These are phyloP conservation scores for Saturnispora bothae DNA, from an alignment of 805 yeast species.

Conservation along the genomic window DNA sequence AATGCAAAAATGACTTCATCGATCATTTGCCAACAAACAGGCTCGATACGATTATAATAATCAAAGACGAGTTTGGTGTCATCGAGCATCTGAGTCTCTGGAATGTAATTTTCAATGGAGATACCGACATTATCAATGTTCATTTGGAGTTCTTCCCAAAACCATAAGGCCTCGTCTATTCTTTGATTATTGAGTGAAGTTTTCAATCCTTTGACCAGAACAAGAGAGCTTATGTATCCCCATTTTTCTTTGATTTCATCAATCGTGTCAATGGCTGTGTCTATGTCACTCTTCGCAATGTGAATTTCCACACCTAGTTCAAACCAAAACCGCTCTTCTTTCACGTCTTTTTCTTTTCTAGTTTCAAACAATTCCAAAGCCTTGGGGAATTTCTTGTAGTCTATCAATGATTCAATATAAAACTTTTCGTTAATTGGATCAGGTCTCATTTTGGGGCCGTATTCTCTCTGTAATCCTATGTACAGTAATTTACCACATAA, in stretches of 20 bases:
- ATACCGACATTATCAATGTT: slow-evolving; percentile 21
- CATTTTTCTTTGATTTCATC: slow-evolving; percentile 20
- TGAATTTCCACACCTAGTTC: slow-evolving; percentile 37
- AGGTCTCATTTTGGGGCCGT: slow-evolving; percentile 29
- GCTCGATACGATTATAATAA: slow-evolving; percentile 22
- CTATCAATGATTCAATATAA: slow-evolving; percentile 35
- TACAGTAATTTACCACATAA: slow-evolving; percentile 36
- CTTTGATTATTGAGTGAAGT: slow-evolving; percentile 23
- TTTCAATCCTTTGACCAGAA: slow-evolving; percentile 27
- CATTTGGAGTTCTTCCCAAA: slow-evolving; percentile 24
- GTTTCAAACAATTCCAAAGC: slow-evolving; percentile 31
- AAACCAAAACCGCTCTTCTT: slow-evolving; percentile 39
- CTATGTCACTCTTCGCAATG: slow-evolving; percentile 21
- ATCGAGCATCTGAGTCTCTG: slow-evolving; percentile 16
- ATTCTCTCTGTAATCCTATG: slow-evolving; percentile 16
- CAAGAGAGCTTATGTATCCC: slow-evolving; percentile 28
- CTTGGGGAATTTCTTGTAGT: slow-evolving; percentile 23
- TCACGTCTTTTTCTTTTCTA: slow-evolving; percentile 27
- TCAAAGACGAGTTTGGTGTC: slow-evolving; percentile 17
- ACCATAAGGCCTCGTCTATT: slow-evolving; percentile 21
- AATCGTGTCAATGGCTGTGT: slow-evolving; percentile 29
- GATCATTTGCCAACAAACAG: slow-evolving; percentile 20
- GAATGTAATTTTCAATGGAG: slow-evolving; percentile 14
- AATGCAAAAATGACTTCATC: slow-evolving; percentile 19
- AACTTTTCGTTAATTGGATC: slow-evolving; percentile 43